Evolutionary conservation across 192 early-diverging fungal species (phyloP), one percentile per base, ranked within the genome.

Genomic region (Dimargaris cristalligena): DNA sequence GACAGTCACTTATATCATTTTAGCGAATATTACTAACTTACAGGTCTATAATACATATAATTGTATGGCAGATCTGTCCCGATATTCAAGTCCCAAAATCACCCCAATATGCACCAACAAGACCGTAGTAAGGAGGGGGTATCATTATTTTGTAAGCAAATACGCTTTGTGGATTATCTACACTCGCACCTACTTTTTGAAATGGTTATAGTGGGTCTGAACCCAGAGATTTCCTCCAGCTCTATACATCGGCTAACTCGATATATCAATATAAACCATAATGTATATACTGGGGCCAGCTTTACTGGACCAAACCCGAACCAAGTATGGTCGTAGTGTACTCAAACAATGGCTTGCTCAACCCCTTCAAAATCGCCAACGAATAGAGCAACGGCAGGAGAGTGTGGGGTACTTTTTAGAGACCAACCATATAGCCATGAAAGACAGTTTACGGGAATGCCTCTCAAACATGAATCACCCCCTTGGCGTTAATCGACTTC

Each of bases 311-410:
- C 14, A 52, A 13, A 52, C 51, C 16, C 29, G 51, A 2, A 52
- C 51, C 14, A 28, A 25, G 14, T n/a, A n/a, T 13, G 51, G 51
- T 16, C 22, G 51, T 25, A 13, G 23, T 16, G 23, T 25, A 9
- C 51, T 52, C 51, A 52, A 52, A 28, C 23, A n/a, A 18, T 52
- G 51, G 51, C 26, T 52, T 13, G 22, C 22, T 9, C 51, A 29
- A 28, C 51, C 51, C 22, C 18, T 56, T 16, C 30, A 13, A 13
- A 23, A 56, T n/a, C 31, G 16, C 20, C 31, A 33, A 20, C 16
- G 18, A 18, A 56, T 56, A 20, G 31, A 29, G 0, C 8, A 10
- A 2, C 54, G 54, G 0, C 34, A n/a, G 1, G 30, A 56, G 2
- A 18, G 13, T 28, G 54, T 56, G 29, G 54, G 31, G 0, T 56